These are phyloP conservation scores for Piper longum DNA, from an alignment of 164 flowering plant species.

Conservation along the genomic window DNA sequence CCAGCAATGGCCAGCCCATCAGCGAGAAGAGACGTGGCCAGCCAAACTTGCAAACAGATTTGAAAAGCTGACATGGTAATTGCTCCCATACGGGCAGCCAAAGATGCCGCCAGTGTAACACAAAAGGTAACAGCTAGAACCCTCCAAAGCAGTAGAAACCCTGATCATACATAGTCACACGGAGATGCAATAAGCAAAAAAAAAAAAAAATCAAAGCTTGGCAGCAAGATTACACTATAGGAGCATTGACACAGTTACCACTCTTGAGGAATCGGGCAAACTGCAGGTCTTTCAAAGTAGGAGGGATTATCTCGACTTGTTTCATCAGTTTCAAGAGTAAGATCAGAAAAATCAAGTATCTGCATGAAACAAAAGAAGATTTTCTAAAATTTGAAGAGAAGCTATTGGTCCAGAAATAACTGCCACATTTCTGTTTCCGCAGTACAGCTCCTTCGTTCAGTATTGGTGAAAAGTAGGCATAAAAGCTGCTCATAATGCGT, in stretches of 20 bases:
- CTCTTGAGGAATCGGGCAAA: slow-evolving; percentile 64
- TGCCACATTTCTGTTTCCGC: too few species aligned
- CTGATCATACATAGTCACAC: slow-evolving; percentile 19
- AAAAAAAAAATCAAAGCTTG: not conserved
- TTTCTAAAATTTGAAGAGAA: too few species aligned
- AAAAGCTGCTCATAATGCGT: too few species aligned
- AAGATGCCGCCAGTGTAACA: slow-evolving; percentile 81
- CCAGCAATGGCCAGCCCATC: slow-evolving; percentile 88
- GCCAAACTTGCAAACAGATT: slow-evolving; percentile 81
- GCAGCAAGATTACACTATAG: not conserved
- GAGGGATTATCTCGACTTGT: slow-evolving; percentile 60
- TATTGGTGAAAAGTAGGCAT: too few species aligned
- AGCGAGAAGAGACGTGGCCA: slow-evolving; percentile 78
- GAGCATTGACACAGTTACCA: slow-evolving; percentile 26
- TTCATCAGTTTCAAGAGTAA: slow-evolving; percentile 43
- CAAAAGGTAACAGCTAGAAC: slow-evolving; percentile 83
- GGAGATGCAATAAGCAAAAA: not conserved
- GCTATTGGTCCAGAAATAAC: too few species aligned
- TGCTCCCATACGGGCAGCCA: slow-evolving; percentile 81
- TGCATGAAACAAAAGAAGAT: slow-evolving; percentile 8
- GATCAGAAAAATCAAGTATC: slow-evolving; percentile 64
- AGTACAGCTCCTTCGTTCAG: too few species aligned
- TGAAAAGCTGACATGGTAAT: slow-evolving; percentile 95
- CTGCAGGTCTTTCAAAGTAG: slow-evolving; percentile 50
- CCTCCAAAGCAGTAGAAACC: slow-evolving; percentile 48